A percentile compares a stretch with the other conserved stretches of the same genome.
These are phyloP conservation scores for Trametes pubescens DNA, from an alignment of 1,284 basidiomycete species.

Conservation along the genomic window DNA sequence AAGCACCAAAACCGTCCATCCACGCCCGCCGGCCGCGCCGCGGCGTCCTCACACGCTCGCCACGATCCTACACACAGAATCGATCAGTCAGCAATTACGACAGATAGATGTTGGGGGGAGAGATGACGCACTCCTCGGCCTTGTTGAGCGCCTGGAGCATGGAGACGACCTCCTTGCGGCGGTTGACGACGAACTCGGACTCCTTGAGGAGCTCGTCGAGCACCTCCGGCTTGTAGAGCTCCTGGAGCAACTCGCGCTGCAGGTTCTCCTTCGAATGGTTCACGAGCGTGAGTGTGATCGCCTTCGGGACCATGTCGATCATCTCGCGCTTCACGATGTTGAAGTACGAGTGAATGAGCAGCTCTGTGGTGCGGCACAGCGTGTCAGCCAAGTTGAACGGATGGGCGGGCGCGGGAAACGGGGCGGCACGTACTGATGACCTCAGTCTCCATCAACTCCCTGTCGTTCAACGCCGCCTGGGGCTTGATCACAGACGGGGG, in stretches of 20 bases:
- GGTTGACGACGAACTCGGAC: constrained; percentile 83
- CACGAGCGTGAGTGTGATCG: constrained; percentile 94
- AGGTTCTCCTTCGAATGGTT: constrained; percentile 93
- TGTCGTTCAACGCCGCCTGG: constrained; percentile 91
- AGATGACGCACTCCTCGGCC: constrained; percentile 82
- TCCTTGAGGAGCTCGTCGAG: constrained; percentile 94
- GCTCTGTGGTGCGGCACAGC: constrained; percentile 56
- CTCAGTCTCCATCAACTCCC: constrained; percentile 98
- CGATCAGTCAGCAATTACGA: constrained; percentile 4
- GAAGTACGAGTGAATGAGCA: constrained; percentile 94
- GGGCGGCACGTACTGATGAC: constrained; percentile 89
- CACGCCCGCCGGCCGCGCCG: constrained; percentile 9
- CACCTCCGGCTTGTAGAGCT: constrained; percentile 92
- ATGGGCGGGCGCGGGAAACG: not conserved
- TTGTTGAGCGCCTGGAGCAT: constrained; percentile 93
- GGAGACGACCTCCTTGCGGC: constrained; percentile 88
- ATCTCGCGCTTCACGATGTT: constrained; percentile 99
- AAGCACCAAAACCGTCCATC: constrained; percentile 27
- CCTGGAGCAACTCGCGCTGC: constrained; percentile 88
- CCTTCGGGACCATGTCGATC: constrained; percentile 99
- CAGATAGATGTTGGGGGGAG: constrained; percentile 12
- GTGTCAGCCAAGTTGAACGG: constrained; percentile 1
- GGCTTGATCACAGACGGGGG: constrained; percentile 94
- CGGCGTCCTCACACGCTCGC: constrained; percentile 44
- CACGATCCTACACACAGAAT: constrained; percentile 43